phyloP scores from a whole-genome alignment of 2,329 filamentous ascomycete species.

The Rhynchosporium secalis region DNA sequence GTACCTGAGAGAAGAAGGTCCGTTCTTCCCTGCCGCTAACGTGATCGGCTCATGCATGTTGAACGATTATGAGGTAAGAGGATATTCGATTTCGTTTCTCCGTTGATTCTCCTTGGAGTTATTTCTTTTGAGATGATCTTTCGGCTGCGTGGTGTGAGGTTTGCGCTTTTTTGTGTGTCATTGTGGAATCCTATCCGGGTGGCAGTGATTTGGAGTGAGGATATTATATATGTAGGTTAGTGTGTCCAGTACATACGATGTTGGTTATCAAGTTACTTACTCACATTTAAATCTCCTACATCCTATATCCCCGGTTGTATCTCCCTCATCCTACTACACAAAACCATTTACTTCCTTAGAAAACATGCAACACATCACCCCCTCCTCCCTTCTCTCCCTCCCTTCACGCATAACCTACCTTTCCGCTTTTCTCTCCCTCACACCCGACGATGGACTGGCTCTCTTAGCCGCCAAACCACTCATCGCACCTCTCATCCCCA shows the following conservation, averaged over 20 bases:
- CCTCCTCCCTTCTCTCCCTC: slow-evolving; percentile 33
- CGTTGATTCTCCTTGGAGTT: slow-evolving; percentile 17
- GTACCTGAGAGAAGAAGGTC: neutral
- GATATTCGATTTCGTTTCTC: slow-evolving; percentile 2
- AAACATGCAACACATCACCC: slow-evolving; percentile 38
- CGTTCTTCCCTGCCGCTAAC: neutral
- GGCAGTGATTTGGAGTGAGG: neutral
- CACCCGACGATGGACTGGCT: slow-evolving; percentile 34
- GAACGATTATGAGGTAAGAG: neutral
- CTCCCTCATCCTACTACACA: neutral
- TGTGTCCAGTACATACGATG: neutral
- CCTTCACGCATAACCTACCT: slow-evolving; percentile 34
- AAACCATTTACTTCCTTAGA: neutral
- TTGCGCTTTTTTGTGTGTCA: neutral
- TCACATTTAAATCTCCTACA: neutral
- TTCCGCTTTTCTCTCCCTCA: slow-evolving; percentile 35
- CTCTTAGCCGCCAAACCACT: slow-evolving; percentile 37
- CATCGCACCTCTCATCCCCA: slow-evolving; percentile 65
- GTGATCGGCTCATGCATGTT: neutral
- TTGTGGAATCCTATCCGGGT: neutral
- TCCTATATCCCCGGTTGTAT: neutral
- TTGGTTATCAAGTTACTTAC: slow-evolving; percentile 1
- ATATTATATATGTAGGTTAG: slow-evolving; percentile 7
- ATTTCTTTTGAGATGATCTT: neutral
- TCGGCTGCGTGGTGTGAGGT: neutral